Base-by-base conservation (phyloP, 2,329 filamentous ascomycete genomes). In the Calycina herbarum region DNA sequence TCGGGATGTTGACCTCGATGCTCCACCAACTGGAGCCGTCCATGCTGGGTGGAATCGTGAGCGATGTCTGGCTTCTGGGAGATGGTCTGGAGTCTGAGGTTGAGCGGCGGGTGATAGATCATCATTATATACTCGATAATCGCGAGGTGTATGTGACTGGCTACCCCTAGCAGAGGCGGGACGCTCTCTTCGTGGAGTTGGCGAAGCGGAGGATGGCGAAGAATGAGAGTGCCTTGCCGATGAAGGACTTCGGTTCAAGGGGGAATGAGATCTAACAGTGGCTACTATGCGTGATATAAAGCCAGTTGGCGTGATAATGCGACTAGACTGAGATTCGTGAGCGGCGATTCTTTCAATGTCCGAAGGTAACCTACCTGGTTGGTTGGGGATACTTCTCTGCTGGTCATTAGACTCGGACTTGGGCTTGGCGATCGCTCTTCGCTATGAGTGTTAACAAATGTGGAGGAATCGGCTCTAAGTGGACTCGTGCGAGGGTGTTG, bases 31-130 rank as follows among this genome's bases (percentile, higher is more conserved):
- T 15, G 82, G 81, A 11, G 78, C 81, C 13, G 82, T 84, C 69
- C 80, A 81, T 15, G 79, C 75, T 11, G 78, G 79, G 15, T 76
- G 73, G 40, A 81, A 74, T 38, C 78, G 79, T 63, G 81, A 82
- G 61, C 75, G 79, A 67, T 83, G 82, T 11, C 81, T 79, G 59
- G 80, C 77, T 72, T 83, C 82, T 0, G 82, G 81, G n/a, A 84
- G 70, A 63, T 83, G 78, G 57, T 77, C 76, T 27, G 83, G 82
- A 11, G 83, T 84, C 70, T 82, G 82, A n/a, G 82, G 82, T 67
- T 84, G 83, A 10, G 73, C 74, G 5, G 76, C 75, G 27, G 80
- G 76, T 7, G 82, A 78, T 57, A 81, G 64, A 29, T 73, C 73
- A 68, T 85, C 83, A 66, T 83, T 78, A 67, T 85, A 85, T 31